phyloP scores from a whole-genome alignment of 2,329 filamentous ascomycete species.

The Lachnellula occidentalis region DNA sequence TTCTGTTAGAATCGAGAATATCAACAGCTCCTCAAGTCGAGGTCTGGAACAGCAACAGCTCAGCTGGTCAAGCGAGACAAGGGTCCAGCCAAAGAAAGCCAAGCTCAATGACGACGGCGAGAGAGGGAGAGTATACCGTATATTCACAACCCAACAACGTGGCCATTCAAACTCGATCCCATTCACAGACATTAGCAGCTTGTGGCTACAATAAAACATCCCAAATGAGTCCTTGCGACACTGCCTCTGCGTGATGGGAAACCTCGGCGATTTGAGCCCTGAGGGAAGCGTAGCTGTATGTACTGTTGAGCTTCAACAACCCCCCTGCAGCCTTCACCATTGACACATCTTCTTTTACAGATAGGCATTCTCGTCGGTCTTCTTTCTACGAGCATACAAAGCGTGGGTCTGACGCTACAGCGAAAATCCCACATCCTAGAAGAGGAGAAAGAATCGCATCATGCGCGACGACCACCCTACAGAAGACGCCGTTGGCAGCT shows the following conservation, averaged over 20 bases:
- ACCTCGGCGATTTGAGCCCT: constrained; percentile 70
- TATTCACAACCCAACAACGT: neutral
- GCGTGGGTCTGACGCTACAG: constrained; percentile 89
- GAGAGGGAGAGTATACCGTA: neutral
- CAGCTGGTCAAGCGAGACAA: neutral
- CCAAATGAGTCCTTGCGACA: constrained; percentile 30
- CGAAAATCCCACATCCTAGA: constrained; percentile 97
- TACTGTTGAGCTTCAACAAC: constrained; percentile 12
- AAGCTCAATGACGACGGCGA: neutral
- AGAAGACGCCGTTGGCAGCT: constrained; percentile 90
- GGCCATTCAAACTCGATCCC: neutral
- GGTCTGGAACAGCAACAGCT: neutral
- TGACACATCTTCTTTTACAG: constrained; percentile 40
- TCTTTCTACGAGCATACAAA: constrained; percentile 89
- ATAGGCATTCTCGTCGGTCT: constrained; percentile 91
- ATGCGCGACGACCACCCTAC: constrained; percentile 80
- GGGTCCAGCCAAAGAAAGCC: neutral
- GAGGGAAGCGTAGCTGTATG: constrained; percentile 71
- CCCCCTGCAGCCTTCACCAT: constrained; percentile 6
- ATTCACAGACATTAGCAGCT: constrained; percentile 1
- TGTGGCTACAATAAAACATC: constrained; percentile 8
- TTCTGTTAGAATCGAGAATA: neutral
- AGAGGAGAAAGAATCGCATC: constrained; percentile 78
- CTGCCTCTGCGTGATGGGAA: constrained; percentile 50
- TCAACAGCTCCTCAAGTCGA: neutral